These are phyloP conservation scores for Cenchrus americanus DNA, from an alignment of 176 grass and related monocot genomes.

Conservation along the genomic window DNA sequence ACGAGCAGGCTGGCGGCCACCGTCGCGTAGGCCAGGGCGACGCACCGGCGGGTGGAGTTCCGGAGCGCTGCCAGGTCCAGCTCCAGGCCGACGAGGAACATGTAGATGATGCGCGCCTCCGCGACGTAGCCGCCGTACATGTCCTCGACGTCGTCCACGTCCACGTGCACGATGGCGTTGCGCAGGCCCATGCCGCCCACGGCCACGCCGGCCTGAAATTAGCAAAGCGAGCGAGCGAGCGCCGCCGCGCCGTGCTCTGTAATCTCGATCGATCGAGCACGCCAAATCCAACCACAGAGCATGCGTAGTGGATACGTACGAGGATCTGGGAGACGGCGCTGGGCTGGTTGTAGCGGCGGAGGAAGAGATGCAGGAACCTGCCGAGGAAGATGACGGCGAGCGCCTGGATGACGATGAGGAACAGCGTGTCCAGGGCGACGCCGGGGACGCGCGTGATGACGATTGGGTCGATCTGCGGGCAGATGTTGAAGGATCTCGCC, in stretches of 20 bases:
- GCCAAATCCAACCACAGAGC: too few species aligned
- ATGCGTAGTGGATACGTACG: neutral
- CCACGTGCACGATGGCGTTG: conserved; percentile 48
- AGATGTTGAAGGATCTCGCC: conserved; percentile 36
- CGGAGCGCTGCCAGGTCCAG: conserved; percentile 50
- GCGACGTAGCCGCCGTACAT: conserved; percentile 48
- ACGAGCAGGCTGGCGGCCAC: conserved; percentile 55
- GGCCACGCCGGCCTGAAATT: conserved; percentile 39
- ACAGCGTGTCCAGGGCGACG: conserved; percentile 53
- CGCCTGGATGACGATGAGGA: conserved; percentile 54
- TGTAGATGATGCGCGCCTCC: conserved; percentile 34
- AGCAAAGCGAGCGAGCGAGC: too few species aligned
- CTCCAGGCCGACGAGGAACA: conserved; percentile 58
- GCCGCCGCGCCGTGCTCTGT: too few species aligned
- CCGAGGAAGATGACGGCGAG: conserved; percentile 41
- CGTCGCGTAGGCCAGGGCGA: conserved; percentile 52
- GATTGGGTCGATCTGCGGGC: neutral
- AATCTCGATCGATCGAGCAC: neutral
- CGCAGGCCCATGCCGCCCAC: conserved; percentile 50
- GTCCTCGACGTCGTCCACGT: conserved; percentile 64
- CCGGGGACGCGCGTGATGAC: conserved; percentile 43
- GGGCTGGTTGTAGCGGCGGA: conserved; percentile 56
- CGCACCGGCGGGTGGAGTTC: conserved; percentile 28
- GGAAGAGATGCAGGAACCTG: conserved; percentile 51
- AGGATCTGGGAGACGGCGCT: conserved; percentile 54